Conservation (phyloP, 805 yeast species). For the Scheffersomyces coipomensis region DNA sequence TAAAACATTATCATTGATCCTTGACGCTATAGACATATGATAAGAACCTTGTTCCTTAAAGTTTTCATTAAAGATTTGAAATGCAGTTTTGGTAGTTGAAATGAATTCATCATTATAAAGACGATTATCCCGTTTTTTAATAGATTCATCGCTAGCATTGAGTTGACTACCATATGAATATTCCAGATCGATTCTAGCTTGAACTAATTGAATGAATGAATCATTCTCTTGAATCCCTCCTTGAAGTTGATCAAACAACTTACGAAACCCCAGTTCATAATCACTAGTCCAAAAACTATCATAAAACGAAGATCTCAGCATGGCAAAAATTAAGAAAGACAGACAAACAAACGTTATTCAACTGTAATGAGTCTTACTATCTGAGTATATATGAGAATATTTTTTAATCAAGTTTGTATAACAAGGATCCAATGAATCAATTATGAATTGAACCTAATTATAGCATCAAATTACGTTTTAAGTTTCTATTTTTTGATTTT, state of each 20-base stretch:
- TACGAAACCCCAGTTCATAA: slow-evolving; percentile 51
- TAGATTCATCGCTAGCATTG: slow-evolving; percentile 16
- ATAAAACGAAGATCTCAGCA: slow-evolving; percentile 47
- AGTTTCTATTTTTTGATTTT: too few relatives aligned
- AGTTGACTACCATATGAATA: slow-evolving; percentile 60
- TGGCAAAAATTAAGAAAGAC: too few relatives aligned
- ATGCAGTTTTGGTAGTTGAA: slow-evolving; percentile 62
- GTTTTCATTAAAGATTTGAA: slow-evolving; percentile 52
- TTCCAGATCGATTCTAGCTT: slow-evolving; percentile 72
- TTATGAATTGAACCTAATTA: too few relatives aligned
- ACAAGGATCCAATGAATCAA: too few relatives aligned
- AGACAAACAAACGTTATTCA: too few relatives aligned
- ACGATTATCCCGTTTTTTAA: slow-evolving; percentile 36
- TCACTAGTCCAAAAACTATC: slow-evolving; percentile 79
- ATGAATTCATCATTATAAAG: slow-evolving; percentile 54
- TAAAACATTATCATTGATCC: slow-evolving; percentile 58
- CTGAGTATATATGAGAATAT: too few relatives aligned
- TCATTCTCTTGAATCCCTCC: slow-evolving; percentile 71
- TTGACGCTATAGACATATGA: slow-evolving; percentile 61
- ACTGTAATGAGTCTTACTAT: too few relatives aligned
- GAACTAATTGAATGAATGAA: slow-evolving; percentile 63
- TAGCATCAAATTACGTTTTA: too few relatives aligned
- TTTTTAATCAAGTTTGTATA: too few relatives aligned
- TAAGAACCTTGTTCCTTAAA: slow-evolving; percentile 57
- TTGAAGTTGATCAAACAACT: slow-evolving; percentile 50